A percentile compares a stretch with the other conserved stretches of the same genome.
Evolutionary conservation across 306 rosid genomes (phyloP).

Genomic region (Fagus crenata): DNA sequence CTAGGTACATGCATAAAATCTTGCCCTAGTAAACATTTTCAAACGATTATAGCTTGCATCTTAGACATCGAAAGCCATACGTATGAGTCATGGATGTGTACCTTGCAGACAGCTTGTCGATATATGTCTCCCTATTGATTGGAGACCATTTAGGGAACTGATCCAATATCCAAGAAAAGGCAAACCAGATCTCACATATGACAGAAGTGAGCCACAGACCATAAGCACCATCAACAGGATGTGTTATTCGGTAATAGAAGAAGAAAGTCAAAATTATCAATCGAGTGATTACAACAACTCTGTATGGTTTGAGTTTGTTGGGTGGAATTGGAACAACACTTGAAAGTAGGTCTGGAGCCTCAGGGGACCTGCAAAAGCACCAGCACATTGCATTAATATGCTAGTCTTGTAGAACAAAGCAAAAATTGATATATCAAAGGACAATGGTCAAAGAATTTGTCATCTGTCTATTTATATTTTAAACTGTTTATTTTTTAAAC

Average conservation of each 20-base stretch:
- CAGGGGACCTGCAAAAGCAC: constrained; percentile 57
- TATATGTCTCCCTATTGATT: constrained; percentile 62
- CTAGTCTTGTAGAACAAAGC: background rate
- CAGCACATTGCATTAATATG: constrained; percentile 6
- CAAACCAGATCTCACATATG: constrained; percentile 98
- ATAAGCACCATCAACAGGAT: constrained; percentile 91
- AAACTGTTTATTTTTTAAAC: too few species aligned
- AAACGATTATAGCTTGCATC: background rate
- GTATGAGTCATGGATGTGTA: constrained; percentile 24
- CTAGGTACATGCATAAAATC: background rate
- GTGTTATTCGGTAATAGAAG: constrained; percentile 87
- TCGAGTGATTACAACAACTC: constrained; percentile 60
- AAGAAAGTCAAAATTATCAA: constrained; percentile 77
- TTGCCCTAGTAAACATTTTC: background rate
- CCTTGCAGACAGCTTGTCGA: constrained; percentile 83
- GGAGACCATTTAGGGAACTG: constrained; percentile 99
- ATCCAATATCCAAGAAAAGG: constrained; percentile 92
- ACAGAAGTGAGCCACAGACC: constrained; percentile 96
- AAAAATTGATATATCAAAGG: background rate
- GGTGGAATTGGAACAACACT: constrained; percentile 57
- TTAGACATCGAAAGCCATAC: background rate
- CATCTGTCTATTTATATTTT: too few species aligned
- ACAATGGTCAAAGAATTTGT: background rate
- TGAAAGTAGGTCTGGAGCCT: constrained; percentile 66
- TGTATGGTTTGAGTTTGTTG: constrained; percentile 67